Conservation (phyloP, 1,284 basidiomycete species). For the Peniophora sp. region DNA sequence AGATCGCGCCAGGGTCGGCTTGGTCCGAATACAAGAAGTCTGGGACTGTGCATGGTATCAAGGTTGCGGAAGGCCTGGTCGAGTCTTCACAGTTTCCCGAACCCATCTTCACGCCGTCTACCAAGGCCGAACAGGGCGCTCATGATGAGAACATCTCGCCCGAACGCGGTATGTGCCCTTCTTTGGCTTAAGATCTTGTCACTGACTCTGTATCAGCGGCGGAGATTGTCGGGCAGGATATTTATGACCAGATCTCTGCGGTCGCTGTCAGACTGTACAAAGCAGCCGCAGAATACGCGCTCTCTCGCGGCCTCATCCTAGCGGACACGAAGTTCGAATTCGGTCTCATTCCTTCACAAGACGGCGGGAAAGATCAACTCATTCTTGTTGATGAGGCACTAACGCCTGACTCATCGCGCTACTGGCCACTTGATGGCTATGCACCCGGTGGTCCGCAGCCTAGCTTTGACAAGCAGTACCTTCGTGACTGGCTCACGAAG, state of each 20-base stretch:
- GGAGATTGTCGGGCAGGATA: conserved; percentile 56
- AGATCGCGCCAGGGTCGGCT: conserved; percentile 63
- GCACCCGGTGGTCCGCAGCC: conserved; percentile 71
- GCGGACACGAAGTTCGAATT: conserved; percentile 90
- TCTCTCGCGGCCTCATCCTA: conserved; percentile 82
- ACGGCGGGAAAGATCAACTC: conserved; percentile 39
- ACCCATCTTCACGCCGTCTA: conserved; percentile 93
- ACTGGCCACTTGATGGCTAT: conserved; percentile 85
- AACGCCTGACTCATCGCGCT: conserved; percentile 95
- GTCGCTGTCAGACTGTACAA: conserved; percentile 67
- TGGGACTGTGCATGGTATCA: conserved; percentile 86
- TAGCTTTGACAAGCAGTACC: conserved; percentile 96
- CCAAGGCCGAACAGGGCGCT: conserved; percentile 90
- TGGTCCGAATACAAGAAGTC: conserved; percentile 91
- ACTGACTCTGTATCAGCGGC: conserved; percentile 35
- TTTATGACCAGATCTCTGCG: conserved; percentile 55
- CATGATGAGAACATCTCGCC: conserved; percentile 99
- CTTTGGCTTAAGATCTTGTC: conserved; percentile 5
- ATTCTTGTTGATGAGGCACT: conserved; percentile 94
- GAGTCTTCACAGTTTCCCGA: conserved; percentile 81
- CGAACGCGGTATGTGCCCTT: conserved; percentile 24
- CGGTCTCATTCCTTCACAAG: conserved; percentile 37
- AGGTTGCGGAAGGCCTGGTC: conserved; percentile 68
- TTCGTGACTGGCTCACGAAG: conserved; percentile 82
- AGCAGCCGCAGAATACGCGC: conserved; percentile 74